phyloP scores from a whole-genome alignment of 257 asterid species.

The Ilex aquifolium region DNA sequence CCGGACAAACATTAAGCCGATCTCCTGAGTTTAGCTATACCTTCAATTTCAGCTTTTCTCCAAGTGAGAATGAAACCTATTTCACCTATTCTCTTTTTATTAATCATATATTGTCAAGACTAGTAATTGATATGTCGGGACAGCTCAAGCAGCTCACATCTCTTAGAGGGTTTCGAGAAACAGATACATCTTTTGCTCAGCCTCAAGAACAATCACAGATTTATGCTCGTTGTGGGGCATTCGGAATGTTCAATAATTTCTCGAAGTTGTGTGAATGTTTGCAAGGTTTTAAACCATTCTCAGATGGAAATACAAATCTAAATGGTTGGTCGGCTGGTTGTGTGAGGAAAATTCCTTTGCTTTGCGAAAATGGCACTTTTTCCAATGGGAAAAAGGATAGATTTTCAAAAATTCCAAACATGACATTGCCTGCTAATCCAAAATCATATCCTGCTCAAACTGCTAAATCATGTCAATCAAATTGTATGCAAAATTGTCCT shows the following conservation, averaged over 20 bases:
- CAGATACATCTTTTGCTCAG: too few species aligned
- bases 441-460: slow-evolving; percentile 1
- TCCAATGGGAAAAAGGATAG: slow-evolving; percentile 11
- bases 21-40: slow-evolving; percentile 25
- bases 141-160: slow-evolving; percentile 17
- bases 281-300: slow-evolving; percentile 18
- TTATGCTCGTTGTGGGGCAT: slow-evolving; percentile 28
- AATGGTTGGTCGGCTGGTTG: slow-evolving; percentile 14
- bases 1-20: slow-evolving; percentile 8
- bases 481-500: slow-evolving; percentile 22
- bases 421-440: slow-evolving; percentile 16
- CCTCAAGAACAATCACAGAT: neutral
- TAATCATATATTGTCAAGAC: slow-evolving; percentile 9
- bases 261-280: slow-evolving; percentile 23
- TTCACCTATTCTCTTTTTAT: slow-evolving; percentile 13
- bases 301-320: neutral
- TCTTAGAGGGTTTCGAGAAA: too few species aligned
- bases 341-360: slow-evolving; percentile 20
- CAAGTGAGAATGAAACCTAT: slow-evolving; percentile 14
- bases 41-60: neutral
- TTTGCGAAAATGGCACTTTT: slow-evolving; percentile 16
- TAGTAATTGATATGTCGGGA: slow-evolving; percentile 25
- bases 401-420: slow-evolving; percentile 10
- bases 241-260: slow-evolving; percentile 9
- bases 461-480: slow-evolving; percentile 15